Evolutionary conservation across 208 protist species (phyloP).

Genomic region (Angomonas desouzai): DNA sequence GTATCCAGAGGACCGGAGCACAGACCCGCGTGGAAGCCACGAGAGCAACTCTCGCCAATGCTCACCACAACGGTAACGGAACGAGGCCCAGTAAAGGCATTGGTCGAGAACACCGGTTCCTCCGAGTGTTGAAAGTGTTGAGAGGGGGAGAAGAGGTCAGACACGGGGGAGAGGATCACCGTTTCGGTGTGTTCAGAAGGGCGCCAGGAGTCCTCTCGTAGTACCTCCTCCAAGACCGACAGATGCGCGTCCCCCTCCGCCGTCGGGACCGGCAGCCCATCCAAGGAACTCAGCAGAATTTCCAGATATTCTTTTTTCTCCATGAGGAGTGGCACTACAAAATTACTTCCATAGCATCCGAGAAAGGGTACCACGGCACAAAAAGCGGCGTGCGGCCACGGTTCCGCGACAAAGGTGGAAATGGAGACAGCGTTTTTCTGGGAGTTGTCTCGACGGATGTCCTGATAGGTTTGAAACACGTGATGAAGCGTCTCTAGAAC

Average conservation of each 20-base stretch:
- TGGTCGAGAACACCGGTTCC: slow-evolving; percentile 18
- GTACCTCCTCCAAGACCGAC: too few species aligned
- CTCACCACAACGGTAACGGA: slow-evolving; percentile 13
- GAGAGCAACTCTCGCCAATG: slow-evolving; percentile 19
- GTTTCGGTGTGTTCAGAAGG: neutral
- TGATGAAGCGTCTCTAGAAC: neutral
- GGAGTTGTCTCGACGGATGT: neutral
- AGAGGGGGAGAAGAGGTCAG: slow-evolving; percentile 1
- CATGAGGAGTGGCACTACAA: neutral
- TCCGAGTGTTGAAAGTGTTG: slow-evolving; percentile 9
- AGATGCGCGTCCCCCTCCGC: too few species aligned
- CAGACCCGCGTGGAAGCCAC: slow-evolving; percentile 30
- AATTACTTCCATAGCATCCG: slow-evolving; percentile 29
- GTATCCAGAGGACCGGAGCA: slow-evolving; percentile 17
- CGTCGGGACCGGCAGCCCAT: too few species aligned
- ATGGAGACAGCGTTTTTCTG: slow-evolving; percentile 19
- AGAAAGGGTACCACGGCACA: slow-evolving; percentile 55
- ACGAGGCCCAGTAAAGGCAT: neutral
- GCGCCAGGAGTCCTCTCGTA: neutral
- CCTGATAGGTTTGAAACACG: neutral
- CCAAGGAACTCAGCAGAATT: neutral
- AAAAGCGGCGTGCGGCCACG: slow-evolving; percentile 56
- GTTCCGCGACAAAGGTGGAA: slow-evolving; percentile 52
- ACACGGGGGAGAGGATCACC: neutral
- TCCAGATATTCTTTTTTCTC: neutral